These are phyloP conservation scores for Aspergillus thermomutatus DNA, from an alignment of 2,329 filamentous ascomycete genomes.

Conservation along the genomic window DNA sequence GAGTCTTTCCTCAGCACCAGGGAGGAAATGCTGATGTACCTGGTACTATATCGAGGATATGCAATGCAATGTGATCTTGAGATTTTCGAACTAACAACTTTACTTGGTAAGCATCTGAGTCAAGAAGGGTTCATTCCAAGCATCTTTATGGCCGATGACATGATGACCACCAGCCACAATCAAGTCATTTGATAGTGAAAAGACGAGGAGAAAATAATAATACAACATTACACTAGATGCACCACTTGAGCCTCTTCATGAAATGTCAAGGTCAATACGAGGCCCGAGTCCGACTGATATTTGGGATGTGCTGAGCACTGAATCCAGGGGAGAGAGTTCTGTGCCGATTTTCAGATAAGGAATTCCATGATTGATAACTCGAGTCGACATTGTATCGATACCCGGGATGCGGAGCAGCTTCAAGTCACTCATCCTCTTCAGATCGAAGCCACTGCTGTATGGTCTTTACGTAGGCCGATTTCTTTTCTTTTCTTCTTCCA, in stretches of 20 bases:
- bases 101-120: neutral
- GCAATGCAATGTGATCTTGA: neutral
- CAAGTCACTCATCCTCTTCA: slow-evolving; percentile 1
- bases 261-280: slow-evolving; percentile 14
- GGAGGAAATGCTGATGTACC: neutral
- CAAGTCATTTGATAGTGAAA: slow-evolving; percentile 25
- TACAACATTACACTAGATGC: slow-evolving; percentile 2
- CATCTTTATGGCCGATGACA: slow-evolving; percentile 7
- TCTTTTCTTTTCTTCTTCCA: neutral
- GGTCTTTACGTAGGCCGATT: slow-evolving; percentile 8
- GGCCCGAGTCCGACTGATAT: neutral
- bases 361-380: neutral
- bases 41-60: neutral
- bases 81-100: neutral
- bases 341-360: slow-evolving; percentile 12
- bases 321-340: neutral
- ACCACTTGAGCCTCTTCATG: slow-evolving; percentile 21
- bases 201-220: slow-evolving; percentile 7
- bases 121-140: neutral
- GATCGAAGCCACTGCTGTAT: slow-evolving; percentile 15
- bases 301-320: neutral
- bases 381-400: neutral
- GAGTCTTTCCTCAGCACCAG: neutral
- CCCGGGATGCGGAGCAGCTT: neutral
- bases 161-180: slow-evolving; percentile 5